These are phyloP conservation scores for Porogramme epimiltina DNA, from an alignment of 1,284 basidiomycete genomes.

Conservation along the genomic window DNA sequence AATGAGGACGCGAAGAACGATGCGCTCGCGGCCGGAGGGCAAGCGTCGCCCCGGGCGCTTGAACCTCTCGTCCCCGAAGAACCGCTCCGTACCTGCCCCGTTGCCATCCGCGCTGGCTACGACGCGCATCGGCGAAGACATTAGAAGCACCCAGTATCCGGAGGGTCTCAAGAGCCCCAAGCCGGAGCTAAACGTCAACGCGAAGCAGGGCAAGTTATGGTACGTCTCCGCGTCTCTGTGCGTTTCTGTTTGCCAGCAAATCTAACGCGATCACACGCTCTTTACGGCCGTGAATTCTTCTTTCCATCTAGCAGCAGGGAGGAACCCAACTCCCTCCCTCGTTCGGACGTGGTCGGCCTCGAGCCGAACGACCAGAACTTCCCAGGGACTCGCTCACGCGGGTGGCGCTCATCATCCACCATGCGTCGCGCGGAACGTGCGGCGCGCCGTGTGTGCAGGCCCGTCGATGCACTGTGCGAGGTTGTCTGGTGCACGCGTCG, in stretches of 20 bases:
- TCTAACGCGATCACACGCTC: slow-evolving; percentile 34
- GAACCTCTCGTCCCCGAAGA: slow-evolving; percentile 58
- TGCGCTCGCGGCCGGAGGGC: slow-evolving; percentile 37
- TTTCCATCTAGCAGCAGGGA: slow-evolving; percentile 97
- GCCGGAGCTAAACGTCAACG: slow-evolving; percentile 83
- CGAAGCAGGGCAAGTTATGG: slow-evolving; percentile 90
- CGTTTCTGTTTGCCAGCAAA: not conserved
- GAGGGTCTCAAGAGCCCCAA: slow-evolving; percentile 83
- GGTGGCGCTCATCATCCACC: slow-evolving; percentile 50
- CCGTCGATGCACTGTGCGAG: too few relatives aligned
- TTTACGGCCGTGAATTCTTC: slow-evolving; percentile 97
- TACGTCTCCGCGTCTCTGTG: slow-evolving; percentile 34
- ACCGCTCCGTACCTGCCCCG: slow-evolving; percentile 43
- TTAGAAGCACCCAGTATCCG: slow-evolving; percentile 82
- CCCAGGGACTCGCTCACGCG: slow-evolving; percentile 55
- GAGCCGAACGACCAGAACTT: slow-evolving; percentile 69
- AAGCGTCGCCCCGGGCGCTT: slow-evolving; percentile 71
- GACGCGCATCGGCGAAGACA: slow-evolving; percentile 83
- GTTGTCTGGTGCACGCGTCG: too few relatives aligned
- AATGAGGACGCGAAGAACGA: slow-evolving; percentile 49
- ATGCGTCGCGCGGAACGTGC: too few relatives aligned
- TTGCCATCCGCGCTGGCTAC: slow-evolving; percentile 71
- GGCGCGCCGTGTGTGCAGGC: too few relatives aligned
- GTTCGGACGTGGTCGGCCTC: slow-evolving; percentile 90
- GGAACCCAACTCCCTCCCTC: slow-evolving; percentile 88